Base-by-base conservation (phyloP, 768 basidiomycete species). In the Tephrocybe sp. region DNA sequence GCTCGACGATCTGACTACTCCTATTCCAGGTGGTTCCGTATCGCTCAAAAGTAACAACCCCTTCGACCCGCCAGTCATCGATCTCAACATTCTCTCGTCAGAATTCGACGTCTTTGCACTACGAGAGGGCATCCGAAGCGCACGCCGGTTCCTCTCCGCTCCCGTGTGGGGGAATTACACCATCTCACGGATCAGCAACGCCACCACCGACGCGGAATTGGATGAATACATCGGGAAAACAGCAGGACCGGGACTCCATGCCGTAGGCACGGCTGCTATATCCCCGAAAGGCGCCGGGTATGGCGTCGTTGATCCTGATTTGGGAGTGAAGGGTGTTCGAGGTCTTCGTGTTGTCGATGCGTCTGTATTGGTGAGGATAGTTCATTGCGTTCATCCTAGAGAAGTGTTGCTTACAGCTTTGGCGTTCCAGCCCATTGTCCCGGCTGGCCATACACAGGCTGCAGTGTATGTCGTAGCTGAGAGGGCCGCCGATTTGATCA, bases 31-130 rank as follows among this genome's bases (percentile, higher is more conserved):
- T 26, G 65, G 65, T 11, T 47, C 50, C 11, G 17, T 66, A 15
- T 57, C 54, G 1, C 32, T 77, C 54, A 72, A 64, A 41, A 71
- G 73, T 15, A 70, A 62, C 23, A 60, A 68, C 54, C 64, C 74
- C 11, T 77, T 77, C 61, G 65, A 63, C 42, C 38, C 62, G 23
- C 78, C 78, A 1, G 34, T 64, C 12, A 56, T 82, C 62, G 70
- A 80, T 56, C 76, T 76, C 1, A 45, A 39, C 32, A 40, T 50
- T 20, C 69, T 75, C 20, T 51, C 51, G 14, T 50, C 55, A 4
- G 54, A 54, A 10, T 53, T 62, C 48, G 67, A 68, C 45, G 34
- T 62, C 15, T 49, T 57, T 36, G 53, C 58, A 10, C 52, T 68
- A 30, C 56, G 60, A 4, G 57, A 59, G 42, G 60, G 58, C 18